phyloP scores from a whole-genome alignment of 169 alveolate species.

The Cryptosporidium baileyi region DNA sequence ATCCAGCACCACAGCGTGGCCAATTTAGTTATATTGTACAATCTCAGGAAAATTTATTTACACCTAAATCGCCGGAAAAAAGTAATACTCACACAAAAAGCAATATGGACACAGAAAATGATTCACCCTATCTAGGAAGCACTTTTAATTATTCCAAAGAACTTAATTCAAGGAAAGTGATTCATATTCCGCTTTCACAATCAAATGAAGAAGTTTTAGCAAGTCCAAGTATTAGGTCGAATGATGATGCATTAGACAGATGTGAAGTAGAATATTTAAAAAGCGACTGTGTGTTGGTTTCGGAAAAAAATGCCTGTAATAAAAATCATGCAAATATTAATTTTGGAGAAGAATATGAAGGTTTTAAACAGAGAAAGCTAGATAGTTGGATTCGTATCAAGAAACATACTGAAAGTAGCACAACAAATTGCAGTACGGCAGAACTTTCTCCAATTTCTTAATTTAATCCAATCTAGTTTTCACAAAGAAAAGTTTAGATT shows the following conservation, averaged over 20 bases:
- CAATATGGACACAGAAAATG: background rate
- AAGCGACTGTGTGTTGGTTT: background rate
- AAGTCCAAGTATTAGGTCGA: constrained; percentile 18
- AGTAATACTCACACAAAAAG: background rate
- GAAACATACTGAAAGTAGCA: constrained; percentile 23
- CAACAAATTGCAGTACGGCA: constrained; percentile 44
- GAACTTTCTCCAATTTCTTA: constrained; percentile 40
- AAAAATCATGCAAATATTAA: background rate
- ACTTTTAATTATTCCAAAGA: background rate
- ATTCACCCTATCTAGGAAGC: background rate
- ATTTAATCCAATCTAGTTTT: too few species aligned
- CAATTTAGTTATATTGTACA: constrained; percentile 19
- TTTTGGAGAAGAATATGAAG: background rate
- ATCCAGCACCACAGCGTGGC: constrained; percentile 67
- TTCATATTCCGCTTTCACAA: constrained; percentile 69
- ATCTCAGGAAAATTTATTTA: constrained; percentile 47
- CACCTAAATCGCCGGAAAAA: constrained; percentile 25
- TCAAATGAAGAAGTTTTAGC: constrained; percentile 43
- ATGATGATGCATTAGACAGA: background rate
- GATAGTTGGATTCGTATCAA: constrained; percentile 58
- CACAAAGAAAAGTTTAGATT: too few species aligned
- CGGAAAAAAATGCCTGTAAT: background rate
- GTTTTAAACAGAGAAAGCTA: constrained; percentile 57
- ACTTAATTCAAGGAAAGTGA: constrained; percentile 3
- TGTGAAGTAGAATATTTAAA: background rate